Evolutionary conservation across 192 early-diverging fungal genomes (phyloP), one percentile per base, ranked within the genome.

Genomic region (Coemansia reversa): DNA sequence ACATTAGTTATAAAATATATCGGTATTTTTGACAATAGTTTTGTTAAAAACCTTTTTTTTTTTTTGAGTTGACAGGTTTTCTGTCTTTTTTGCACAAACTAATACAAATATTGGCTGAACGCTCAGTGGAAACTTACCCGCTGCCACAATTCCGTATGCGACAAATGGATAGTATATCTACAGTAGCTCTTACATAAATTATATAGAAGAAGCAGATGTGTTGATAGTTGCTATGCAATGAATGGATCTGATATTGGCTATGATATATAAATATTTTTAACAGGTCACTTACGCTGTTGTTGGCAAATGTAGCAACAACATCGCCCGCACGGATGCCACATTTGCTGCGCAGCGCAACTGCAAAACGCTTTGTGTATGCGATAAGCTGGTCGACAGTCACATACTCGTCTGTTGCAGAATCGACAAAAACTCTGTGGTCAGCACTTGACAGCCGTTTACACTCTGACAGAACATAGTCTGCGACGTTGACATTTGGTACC

Each of bases 161-260:
- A 81, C 87, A 28, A 88, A 68, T n/a, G 90, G 86, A 74, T 84
- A 85, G 57, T 84, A 74, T 55, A 93, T 86, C 39, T 85, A 76
- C 48, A 61, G 8, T 63, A 88, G 89, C n/a, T 83, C 86, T 4
- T 85, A 68, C 60, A 85, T 85, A 48, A 91, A 67, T 1, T 7
- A 14, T 23, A 9, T 39, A 39, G 35, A 11, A 9, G 8, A 39
- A 7, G 30, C 30, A 39, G 8, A 39, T 12, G 12, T 12, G 35
- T 39, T 39, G 9, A 39, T 39, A 6, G 9, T 39, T 3, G 35
- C 12, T 39, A 39, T 9, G 3, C 1, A 39, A 11, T 39, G 9
- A 39, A 9, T 39, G 35, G 35, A 3, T 9, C 4, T 9, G 8
- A 1, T 39, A 11, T 39, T 39, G 35, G 35, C 23, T 60, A 24